Evolutionary conservation across 129 eudicot genomes (phyloP).

Genomic region (Solidago caesia): DNA sequence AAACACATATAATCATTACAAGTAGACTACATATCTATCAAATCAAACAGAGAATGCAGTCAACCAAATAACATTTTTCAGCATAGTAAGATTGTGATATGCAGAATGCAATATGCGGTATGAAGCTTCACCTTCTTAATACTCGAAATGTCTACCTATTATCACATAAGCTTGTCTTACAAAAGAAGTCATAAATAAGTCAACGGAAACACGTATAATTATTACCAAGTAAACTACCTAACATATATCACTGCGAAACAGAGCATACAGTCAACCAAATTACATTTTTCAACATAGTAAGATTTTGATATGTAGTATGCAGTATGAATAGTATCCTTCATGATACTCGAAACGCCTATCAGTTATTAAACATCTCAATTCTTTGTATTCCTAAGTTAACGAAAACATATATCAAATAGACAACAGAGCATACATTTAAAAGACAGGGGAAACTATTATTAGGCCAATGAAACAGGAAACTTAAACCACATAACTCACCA

Average conservation of each 20-base stretch:
- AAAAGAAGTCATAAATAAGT: too few species aligned
- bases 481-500: slow-evolving; percentile 43
- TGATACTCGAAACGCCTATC: not conserved
- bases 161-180: too few species aligned
- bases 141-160: not conserved
- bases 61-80: not conserved
- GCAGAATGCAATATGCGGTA: not conserved
- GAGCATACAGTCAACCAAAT: not conserved
- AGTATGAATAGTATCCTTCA: not conserved
- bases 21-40: too few species aligned
- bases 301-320: not conserved
- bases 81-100: slow-evolving; percentile 9
- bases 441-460: not conserved
- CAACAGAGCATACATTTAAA: slow-evolving; percentile 26
- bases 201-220: not conserved
- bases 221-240: not conserved
- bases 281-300: not conserved
- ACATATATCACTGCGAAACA: not conserved
- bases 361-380: too few species aligned
- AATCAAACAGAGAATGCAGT: too few species aligned
- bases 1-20: too few species aligned
- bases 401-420: slow-evolving; percentile 2
- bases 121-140: not conserved
- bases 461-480: slow-evolving; percentile 7
- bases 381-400: too few species aligned